phyloP scores from a whole-genome alignment of 352 stramenopile genomes.

The Paralagenidium karlingii region DNA sequence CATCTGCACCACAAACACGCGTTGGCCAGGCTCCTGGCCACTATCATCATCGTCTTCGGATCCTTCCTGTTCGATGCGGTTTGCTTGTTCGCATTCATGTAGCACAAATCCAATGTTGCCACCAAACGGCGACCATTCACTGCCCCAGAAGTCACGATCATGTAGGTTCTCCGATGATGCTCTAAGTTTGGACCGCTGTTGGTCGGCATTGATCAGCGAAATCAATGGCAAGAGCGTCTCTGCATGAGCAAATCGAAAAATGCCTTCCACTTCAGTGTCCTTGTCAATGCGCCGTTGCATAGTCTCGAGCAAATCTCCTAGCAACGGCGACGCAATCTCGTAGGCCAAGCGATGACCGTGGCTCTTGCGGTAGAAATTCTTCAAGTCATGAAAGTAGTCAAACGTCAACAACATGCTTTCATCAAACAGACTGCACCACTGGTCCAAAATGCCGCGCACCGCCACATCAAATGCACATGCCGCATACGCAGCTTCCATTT shows the following conservation, averaged over 20 bases:
- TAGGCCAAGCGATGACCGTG: conserved; percentile 55
- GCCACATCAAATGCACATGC: conserved; percentile 73
- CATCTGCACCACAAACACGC: too few species aligned
- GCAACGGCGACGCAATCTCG: conserved; percentile 57
- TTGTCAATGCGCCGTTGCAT: conserved; percentile 32
- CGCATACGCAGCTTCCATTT: conserved; percentile 67
- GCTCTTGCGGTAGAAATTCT: conserved; percentile 80
- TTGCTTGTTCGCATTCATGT: conserved; percentile 30
- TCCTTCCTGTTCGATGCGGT: too few species aligned
- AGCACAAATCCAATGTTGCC: conserved; percentile 78
- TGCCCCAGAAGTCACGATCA: conserved; percentile 41
- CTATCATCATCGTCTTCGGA: too few species aligned
- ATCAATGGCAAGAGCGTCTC: conserved; percentile 71
- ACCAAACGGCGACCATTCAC: conserved; percentile 47
- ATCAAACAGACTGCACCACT: conserved; percentile 61
- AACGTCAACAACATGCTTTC: conserved; percentile 49
- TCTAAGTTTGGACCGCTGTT: conserved; percentile 6
- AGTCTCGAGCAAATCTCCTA: conserved; percentile 44
- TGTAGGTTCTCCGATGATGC: conserved; percentile 17
- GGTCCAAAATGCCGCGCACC: conserved; percentile 17
- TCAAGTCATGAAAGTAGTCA: conserved; percentile 81
- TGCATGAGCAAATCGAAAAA: conserved; percentile 78
- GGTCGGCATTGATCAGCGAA: conserved; percentile 54
- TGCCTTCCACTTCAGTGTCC: conserved; percentile 23
- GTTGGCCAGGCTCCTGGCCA: too few species aligned